Conservation (phyloP, 2,329 filamentous ascomycete species). For the Cercospora sp. region DNA sequence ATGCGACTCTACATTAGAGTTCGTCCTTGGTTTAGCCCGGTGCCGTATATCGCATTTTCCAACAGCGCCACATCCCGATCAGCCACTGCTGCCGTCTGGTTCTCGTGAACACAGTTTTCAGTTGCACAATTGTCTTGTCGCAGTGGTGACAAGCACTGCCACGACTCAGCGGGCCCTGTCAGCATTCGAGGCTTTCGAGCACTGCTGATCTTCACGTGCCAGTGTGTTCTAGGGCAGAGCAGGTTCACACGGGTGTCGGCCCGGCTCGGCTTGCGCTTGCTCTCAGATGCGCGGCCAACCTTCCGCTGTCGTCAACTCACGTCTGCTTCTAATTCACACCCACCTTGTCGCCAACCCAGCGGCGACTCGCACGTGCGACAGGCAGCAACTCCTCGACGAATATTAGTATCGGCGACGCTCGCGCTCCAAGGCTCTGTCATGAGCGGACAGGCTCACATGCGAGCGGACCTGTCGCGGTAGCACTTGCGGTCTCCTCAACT, state of each 20-base stretch:
- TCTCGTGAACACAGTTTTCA: not conserved
- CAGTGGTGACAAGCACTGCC: not conserved
- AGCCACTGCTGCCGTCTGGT: not conserved
- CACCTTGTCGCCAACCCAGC: not conserved
- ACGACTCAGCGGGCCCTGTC: not conserved
- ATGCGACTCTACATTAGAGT: not conserved
- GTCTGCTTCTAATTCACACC: not conserved
- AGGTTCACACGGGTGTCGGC: not conserved
- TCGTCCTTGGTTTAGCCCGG: not conserved
- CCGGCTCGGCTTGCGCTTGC: not conserved
- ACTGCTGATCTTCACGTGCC: not conserved
- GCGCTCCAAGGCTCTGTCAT: conserved; percentile 1
- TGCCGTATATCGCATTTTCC: not conserved
- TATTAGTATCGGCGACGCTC: not conserved
- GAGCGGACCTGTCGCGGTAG: conserved; percentile 6
- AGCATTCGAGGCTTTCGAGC: not conserved
- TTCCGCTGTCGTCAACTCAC: not conserved
- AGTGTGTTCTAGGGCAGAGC: not conserved
- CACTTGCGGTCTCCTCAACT: not conserved
- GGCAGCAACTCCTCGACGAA: not conserved
- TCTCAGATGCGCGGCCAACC: not conserved
- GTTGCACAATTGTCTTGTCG: not conserved
- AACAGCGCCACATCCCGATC: not conserved
- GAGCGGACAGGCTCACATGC: conserved; percentile 7
- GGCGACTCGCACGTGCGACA: not conserved